These are phyloP conservation scores for Thraustochytrium sp. DNA, from an alignment of 352 stramenopile genomes.

Conservation along the genomic window DNA sequence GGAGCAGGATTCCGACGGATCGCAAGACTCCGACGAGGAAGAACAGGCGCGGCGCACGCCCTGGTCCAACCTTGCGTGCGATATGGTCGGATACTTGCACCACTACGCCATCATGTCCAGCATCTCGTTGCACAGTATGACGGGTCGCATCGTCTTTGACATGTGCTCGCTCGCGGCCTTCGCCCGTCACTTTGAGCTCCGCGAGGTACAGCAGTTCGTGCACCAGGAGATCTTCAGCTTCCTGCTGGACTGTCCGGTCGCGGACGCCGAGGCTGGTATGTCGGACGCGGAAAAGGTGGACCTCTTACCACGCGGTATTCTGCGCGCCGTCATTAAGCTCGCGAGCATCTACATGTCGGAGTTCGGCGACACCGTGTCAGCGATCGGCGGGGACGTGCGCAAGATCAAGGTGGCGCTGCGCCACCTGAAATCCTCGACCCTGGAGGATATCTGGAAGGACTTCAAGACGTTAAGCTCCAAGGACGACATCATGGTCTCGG, in stretches of 20 bases:
- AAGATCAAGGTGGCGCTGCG: neutral
- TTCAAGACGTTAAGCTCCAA: neutral
- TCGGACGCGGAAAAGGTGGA: neutral
- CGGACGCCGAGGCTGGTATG: neutral
- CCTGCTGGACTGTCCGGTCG: neutral
- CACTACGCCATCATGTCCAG: neutral
- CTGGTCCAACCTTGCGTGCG: neutral
- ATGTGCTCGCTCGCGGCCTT: slow-evolving; percentile 5
- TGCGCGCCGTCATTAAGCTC: slow-evolving; percentile 21
- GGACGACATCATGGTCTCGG: neutral
- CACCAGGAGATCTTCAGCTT: neutral
- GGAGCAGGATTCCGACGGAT: no score
- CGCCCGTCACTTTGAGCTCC: neutral
- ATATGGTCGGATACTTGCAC: slow-evolving; percentile 12
- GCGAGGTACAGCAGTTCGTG: neutral
- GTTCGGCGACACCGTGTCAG: neutral
- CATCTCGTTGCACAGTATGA: neutral
- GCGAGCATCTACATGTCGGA: slow-evolving; percentile 29
- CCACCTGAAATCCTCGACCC: neutral
- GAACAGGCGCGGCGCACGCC: neutral
- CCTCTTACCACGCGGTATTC: neutral
- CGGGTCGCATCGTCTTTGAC: slow-evolving; percentile 6
- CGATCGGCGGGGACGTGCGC: neutral
- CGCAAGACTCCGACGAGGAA: no score
- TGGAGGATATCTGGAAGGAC: slow-evolving; percentile 26